Conservation (phyloP, 345 rosid genomes). For the Pugionium cornutum region DNA sequence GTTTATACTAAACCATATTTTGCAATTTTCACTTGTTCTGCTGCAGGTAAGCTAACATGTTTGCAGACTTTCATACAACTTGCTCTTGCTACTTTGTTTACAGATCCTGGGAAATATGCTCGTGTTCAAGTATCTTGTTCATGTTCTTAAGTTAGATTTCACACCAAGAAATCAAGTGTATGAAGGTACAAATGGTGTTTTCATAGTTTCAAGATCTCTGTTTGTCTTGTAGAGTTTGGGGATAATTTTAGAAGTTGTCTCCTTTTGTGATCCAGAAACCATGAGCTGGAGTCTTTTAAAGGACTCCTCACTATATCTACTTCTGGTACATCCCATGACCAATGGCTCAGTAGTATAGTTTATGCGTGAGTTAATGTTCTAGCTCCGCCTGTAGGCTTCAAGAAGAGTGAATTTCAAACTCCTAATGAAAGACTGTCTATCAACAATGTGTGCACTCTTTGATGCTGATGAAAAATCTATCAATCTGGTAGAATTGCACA, state of each 20-base stretch:
- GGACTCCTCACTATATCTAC: conserved; percentile 66
- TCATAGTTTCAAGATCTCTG: conserved; percentile 13
- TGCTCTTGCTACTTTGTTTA: conserved; percentile 33
- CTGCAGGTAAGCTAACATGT: conserved; percentile 4
- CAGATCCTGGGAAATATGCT: conserved; percentile 67
- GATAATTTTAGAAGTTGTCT: conserved; percentile 4
- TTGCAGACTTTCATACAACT: conserved; percentile 9
- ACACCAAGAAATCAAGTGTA: conserved; percentile 48
- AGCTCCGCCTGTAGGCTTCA: conserved; percentile 54
- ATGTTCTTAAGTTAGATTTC: conserved; percentile 68
- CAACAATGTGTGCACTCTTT: conserved; percentile 49
- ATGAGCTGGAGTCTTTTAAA: conserved; percentile 66
- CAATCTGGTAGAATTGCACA: conserved; percentile 54
- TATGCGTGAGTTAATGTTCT: not conserved
- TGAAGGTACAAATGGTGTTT: conserved; percentile 45
- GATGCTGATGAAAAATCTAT: conserved; percentile 42
- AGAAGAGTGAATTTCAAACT: conserved; percentile 67
- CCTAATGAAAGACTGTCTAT: conserved; percentile 67
- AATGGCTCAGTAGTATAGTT: not conserved
- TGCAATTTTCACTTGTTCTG: conserved; percentile 1
- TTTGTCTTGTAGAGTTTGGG: conserved; percentile 3
- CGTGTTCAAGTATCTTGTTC: conserved; percentile 71
- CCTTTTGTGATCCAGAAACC: conserved; percentile 55
- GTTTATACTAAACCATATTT: not conserved
- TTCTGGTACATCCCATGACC: conserved; percentile 55